Evolutionary conservation across 2,329 filamentous ascomycete species (phyloP).

Genomic region (Arthrinium phaeospermum): DNA sequence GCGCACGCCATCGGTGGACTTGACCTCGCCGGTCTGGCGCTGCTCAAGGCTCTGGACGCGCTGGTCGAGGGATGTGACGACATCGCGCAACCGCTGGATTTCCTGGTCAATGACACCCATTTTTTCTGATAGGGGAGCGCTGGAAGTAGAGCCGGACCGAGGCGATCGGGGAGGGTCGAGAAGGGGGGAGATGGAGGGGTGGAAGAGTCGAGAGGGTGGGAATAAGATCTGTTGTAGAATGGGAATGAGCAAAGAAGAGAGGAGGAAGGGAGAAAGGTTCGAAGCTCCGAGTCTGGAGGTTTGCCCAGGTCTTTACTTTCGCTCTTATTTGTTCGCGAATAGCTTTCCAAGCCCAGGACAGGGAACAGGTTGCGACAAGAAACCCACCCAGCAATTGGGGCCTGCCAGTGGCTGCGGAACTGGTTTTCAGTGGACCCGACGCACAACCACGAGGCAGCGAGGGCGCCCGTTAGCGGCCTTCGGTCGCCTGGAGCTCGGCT

Average conservation of each 20-base stretch:
- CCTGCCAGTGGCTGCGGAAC: constrained; percentile 18
- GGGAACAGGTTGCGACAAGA: constrained; percentile 35
- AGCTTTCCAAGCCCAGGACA: constrained; percentile 16
- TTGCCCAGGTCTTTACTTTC: constrained; percentile 9
- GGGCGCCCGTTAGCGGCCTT: constrained; percentile 1
- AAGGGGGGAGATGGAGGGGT: constrained; percentile 24
- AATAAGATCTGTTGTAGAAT: constrained; percentile 23
- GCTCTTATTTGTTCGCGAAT: constrained; percentile 16
- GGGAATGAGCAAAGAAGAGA: constrained; percentile 23
- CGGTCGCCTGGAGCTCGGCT: constrained; percentile 22
- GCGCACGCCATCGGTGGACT: constrained; percentile 73
- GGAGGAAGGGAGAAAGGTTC: constrained; percentile 26
- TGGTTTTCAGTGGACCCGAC: constrained; percentile 15
- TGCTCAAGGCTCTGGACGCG: constrained; percentile 86
- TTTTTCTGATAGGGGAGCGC: constrained; percentile 44
- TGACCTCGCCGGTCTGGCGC: constrained; percentile 65
- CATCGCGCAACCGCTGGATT: constrained; percentile 82
- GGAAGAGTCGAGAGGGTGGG: constrained; percentile 26
- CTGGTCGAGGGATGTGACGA: constrained; percentile 82
- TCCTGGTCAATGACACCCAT: constrained; percentile 92
- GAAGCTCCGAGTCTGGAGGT: constrained; percentile 21
- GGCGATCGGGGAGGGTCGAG: constrained; percentile 26
- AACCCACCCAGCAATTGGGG: constrained; percentile 21
- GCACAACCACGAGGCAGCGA: constrained; percentile 5
- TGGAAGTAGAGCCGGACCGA: constrained; percentile 31